Evolutionary conservation across 805 yeast genomes (phyloP), one percentile per base, ranked within the genome.

Genomic region (Yarrowia sp.): DNA sequence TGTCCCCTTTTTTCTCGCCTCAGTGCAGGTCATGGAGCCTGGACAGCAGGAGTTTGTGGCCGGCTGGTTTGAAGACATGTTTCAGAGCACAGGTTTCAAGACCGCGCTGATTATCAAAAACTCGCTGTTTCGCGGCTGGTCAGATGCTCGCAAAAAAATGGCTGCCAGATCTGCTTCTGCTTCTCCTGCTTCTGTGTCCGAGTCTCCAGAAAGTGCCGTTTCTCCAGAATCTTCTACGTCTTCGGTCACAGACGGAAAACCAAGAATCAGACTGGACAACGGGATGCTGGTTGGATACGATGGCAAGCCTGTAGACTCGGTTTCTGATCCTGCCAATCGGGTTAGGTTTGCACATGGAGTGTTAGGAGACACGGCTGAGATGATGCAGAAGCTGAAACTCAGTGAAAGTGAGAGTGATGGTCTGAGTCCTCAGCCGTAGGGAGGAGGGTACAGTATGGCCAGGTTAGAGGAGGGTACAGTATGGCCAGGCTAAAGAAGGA

Each of bases 111-210:
- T 54, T 17, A 54, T 38, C 46, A 54, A 38, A 10, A 36, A 54
- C 35, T 54, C 61, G 32, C 61, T 54, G 24, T 33, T 54, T 11
- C 46, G 61, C 12, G 61, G 44, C 33, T 54, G 61, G 61, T n/a
- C 61, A 0, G 61, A 54, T 7, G 61, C 46, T 8, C 21, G 46
- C 10, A 54, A 54, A 14, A 33, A 35, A 17, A 54, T 36, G 61
- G 40, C 46, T 7, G 35, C 35, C 1, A 6, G 46, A 14, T 54
- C 61, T 3, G 46, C 61, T 1, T 54, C 61, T 16, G 33, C 61
- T 17, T 54, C 61, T n/a, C 44, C 61, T 6, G 44, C 61, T 0
- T 54, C 46, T 2, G 40, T 19, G 3, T 21, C 32, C 4, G 41
- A 33, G 30, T 51, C 58, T 21, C 58, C 58, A 2, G 58, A 51